These are phyloP conservation scores for Crataegus laevigata DNA, from an alignment of 306 rosid genomes.

Conservation along the genomic window DNA sequence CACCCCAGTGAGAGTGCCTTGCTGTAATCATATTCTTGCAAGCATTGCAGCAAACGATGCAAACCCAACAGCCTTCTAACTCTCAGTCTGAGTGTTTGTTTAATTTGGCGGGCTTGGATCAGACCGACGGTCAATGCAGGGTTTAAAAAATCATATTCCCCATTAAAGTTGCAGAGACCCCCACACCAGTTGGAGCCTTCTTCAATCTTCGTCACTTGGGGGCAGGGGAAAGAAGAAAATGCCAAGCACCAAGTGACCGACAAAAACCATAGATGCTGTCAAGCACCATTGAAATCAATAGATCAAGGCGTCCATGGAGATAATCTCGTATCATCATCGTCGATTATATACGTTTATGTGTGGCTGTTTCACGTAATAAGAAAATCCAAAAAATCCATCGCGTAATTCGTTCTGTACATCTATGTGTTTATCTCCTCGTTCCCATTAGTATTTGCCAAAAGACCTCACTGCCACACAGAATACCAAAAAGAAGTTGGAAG, in stretches of 20 bases:
- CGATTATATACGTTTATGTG: too few species aligned
- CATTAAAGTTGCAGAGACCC: conserved; percentile 14
- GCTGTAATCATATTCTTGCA: conserved; percentile 30
- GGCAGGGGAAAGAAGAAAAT: background rate
- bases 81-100: conserved; percentile 5
- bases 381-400: too few species aligned
- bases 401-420: too few species aligned
- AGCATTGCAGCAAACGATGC: conserved; percentile 12
- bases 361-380: too few species aligned
- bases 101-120: conserved; percentile 1
- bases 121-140: conserved; percentile 17
- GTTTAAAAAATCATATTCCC: background rate
- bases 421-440: too few species aligned
- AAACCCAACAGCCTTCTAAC: background rate
- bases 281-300: conserved; percentile 1
- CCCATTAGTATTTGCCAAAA: background rate
- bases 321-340: too few species aligned
- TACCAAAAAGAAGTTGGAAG: background rate
- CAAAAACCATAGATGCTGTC: background rate
- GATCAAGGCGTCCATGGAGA: background rate
- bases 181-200: conserved; percentile 7
- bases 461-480: background rate
- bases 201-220: background rate
- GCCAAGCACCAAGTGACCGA: background rate
- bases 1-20: conserved; percentile 13